A percentile compares a stretch with the other conserved stretches of the same genome.
phyloP scores from a whole-genome alignment of 306 rosid species.

The Cercis canadensis region DNA sequence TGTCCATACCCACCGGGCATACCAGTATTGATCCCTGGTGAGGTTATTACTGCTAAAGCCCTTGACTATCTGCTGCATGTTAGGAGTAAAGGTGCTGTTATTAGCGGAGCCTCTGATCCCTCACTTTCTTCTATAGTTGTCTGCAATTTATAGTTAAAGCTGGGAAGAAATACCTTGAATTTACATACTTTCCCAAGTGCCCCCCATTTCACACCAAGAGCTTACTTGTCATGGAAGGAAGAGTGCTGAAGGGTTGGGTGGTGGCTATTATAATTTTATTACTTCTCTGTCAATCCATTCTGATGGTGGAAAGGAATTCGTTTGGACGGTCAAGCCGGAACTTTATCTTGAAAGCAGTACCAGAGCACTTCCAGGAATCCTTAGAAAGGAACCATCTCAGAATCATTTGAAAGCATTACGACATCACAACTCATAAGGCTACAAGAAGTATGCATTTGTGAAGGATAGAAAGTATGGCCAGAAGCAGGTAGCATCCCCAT shows the following conservation, averaged over 20 bases:
- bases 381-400: no score
- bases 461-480: no score
- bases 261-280: constrained; percentile 3
- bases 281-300: neutral
- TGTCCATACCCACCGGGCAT: constrained; percentile 91
- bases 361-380: no score
- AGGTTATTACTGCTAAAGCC: constrained; percentile 64
- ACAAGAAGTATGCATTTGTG: no score
- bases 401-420: no score
- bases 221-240: neutral
- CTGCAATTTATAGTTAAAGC: constrained; percentile 48
- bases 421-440: no score
- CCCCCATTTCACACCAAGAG: no score
- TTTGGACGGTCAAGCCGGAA: no score
- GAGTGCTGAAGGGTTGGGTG: constrained; percentile 8
- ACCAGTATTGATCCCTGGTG: constrained; percentile 83
- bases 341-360: no score
- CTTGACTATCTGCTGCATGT: constrained; percentile 65
- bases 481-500: no score
- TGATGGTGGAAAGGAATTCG: constrained; percentile 6
- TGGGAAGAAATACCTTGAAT: no score
- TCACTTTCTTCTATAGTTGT: constrained; percentile 65
- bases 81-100: constrained; percentile 61
- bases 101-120: constrained; percentile 84
- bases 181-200: constrained; percentile 23